Conservation (phyloP, 2,329 filamentous ascomycete species). For the Venturiaceae sp. region DNA sequence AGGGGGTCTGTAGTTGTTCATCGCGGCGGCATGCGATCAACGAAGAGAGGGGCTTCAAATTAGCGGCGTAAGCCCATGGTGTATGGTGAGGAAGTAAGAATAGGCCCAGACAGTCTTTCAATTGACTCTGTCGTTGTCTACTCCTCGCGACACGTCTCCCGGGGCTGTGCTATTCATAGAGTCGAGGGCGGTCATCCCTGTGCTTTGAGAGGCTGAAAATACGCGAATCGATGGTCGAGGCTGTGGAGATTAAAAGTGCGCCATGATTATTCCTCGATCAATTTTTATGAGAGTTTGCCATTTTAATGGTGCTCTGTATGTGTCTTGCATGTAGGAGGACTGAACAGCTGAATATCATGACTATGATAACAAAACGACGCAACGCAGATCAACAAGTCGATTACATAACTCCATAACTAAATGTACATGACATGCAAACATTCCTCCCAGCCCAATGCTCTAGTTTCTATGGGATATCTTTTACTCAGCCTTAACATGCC, state of each 20-base stretch:
- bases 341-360: not conserved
- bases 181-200: not conserved
- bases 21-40: not conserved
- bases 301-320: too few species aligned
- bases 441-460: not conserved
- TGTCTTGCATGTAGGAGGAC: not conserved
- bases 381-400: not conserved
- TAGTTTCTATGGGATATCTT: not conserved
- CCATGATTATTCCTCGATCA: not conserved
- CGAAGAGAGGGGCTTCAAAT: too few species aligned
- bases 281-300: too few species aligned
- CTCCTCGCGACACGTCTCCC: not conserved
- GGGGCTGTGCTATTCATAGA: not conserved
- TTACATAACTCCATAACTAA: not conserved
- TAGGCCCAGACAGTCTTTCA: too few species aligned
- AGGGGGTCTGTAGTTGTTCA: not conserved
- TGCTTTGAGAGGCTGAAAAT: not conserved
- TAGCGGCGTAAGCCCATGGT: too few species aligned
- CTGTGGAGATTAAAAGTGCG: not conserved
- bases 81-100: too few species aligned
- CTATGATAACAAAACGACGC: not conserved
- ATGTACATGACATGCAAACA: not conserved
- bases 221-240: not conserved
- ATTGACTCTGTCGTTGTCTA: too few species aligned
- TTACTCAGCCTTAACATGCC: constrained; percentile 2